Conservation (phyloP, 1,284 basidiomycete genomes). For the Phylloporus sp. region DNA sequence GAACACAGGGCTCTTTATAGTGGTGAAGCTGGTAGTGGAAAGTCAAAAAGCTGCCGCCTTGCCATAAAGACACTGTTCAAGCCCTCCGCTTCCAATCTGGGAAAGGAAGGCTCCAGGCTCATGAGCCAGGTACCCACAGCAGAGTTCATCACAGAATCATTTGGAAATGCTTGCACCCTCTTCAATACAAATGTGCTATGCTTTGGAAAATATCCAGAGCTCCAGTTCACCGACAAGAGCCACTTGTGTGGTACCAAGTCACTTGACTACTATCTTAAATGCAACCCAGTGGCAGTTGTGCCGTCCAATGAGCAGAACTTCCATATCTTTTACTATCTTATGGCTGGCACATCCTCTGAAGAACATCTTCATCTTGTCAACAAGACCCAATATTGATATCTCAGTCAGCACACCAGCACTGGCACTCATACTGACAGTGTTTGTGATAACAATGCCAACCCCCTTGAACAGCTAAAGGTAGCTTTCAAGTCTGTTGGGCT, state of each 20-base stretch:
- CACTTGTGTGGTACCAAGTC: conserved; percentile 91
- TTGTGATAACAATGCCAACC: conserved; percentile 74
- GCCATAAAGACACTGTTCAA: conserved; percentile 90
- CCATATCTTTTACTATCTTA: conserved; percentile 94
- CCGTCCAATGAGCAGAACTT: conserved; percentile 93
- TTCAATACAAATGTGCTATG: conserved; percentile 90
- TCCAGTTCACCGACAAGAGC: conserved; percentile 92
- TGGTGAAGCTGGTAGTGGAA: conserved; percentile 92
- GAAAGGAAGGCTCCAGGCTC: conserved; percentile 94
- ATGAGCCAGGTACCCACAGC: conserved; percentile 47
- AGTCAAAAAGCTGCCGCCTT: conserved; percentile 90
- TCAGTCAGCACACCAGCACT: conserved; percentile 55
- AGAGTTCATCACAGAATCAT: conserved; percentile 94
- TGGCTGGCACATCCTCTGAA: conserved; percentile 82
- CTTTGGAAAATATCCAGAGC: conserved; percentile 92
- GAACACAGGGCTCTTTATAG: conserved; percentile 44
- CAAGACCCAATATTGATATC: conserved; percentile 72
- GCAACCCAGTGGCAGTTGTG: conserved; percentile 79
- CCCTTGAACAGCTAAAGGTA: conserved; percentile 91
- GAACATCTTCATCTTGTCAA: conserved; percentile 82
- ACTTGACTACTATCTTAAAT: conserved; percentile 96
- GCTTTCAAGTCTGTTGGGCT: conserved; percentile 71
- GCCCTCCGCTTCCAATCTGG: conserved; percentile 84
- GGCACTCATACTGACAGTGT: conserved; percentile 39
- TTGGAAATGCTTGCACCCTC: conserved; percentile 87